Percentiles rank a stretch among this genome's conserved stretches.
Evolutionary conservation across 177 flowering plant genomes (phyloP).

Genomic region (Vitis hybrid): DNA sequence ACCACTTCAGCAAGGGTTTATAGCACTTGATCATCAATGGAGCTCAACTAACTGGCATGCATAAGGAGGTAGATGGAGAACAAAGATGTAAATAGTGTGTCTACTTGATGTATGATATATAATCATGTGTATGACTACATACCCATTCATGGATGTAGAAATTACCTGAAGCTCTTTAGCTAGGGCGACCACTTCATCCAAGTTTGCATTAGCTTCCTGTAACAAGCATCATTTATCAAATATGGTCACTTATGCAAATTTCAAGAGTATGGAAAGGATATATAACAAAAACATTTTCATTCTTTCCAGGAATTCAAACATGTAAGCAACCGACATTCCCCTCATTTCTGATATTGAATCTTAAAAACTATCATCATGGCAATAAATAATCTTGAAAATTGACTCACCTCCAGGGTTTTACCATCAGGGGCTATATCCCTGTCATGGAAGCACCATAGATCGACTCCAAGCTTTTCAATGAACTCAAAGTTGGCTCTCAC

Average conservation of each 20-base stretch:
- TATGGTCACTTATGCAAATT: neutral
- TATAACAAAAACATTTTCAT: too few species aligned
- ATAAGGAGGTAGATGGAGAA: too few species aligned
- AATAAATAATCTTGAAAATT: neutral
- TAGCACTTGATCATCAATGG: too few species aligned
- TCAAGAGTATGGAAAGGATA: too few species aligned
- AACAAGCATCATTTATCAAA: conserved; percentile 12
- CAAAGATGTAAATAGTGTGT: too few species aligned
- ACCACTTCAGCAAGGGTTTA: too few species aligned
- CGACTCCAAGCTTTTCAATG: conserved; percentile 88
- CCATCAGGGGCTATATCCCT: conserved; percentile 98
- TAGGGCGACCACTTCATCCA: conserved; percentile 89
- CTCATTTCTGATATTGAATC: neutral
- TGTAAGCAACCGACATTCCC: too few species aligned
- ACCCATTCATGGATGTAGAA: neutral
- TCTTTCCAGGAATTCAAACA: neutral
- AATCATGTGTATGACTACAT: neutral
- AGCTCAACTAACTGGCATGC: too few species aligned
- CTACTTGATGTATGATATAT: neutral
- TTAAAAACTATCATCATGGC: neutral
- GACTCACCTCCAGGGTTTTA: conserved; percentile 65
- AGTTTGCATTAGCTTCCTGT: conserved; percentile 85
- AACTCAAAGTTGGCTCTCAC: conserved; percentile 99
- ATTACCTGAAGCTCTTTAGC: conserved; percentile 97
- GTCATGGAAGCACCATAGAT: conserved; percentile 96